Conservation (phyloP, 1,139 yeast genomes). For the Waltiozyma sp. region DNA sequence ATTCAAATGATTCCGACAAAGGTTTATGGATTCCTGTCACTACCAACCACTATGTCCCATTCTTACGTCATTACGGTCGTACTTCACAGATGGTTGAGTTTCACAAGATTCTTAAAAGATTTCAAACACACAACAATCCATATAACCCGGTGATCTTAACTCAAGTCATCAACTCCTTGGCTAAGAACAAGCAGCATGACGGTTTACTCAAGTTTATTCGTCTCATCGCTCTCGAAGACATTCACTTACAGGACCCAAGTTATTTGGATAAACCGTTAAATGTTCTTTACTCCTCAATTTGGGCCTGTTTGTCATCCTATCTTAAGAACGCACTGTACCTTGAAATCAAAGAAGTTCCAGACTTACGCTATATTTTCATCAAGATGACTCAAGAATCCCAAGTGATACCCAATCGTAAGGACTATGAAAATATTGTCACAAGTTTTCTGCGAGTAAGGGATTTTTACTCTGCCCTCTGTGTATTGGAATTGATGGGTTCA, state of each 20-base stretch:
- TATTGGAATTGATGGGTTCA: conserved; percentile 10
- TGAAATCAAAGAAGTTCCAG: conserved; percentile 5
- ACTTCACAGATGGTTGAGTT: conserved; percentile 3
- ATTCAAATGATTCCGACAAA: conserved; percentile 1
- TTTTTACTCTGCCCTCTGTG: conserved; percentile 7
- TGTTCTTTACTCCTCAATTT: conserved; percentile 13
- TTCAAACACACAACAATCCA: conserved; percentile 1
- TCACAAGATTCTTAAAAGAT: conserved; percentile 4
- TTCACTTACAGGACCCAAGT: conserved; percentile 8
- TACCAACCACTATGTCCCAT: conserved; percentile 14
- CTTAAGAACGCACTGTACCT: background rate
- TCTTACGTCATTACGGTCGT: conserved; percentile 10
- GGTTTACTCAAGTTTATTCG: conserved; percentile 5
- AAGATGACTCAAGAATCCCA: conserved; percentile 15
- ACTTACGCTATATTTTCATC: conserved; percentile 12
- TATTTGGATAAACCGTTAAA: background rate
- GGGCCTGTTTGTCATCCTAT: conserved; percentile 4
- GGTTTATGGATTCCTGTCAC: conserved; percentile 12
- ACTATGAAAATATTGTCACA: conserved; percentile 11
- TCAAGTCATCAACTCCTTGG: conserved; percentile 11
- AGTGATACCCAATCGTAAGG: conserved; percentile 11
- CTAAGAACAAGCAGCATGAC: conserved; percentile 2
- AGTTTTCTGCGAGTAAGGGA: conserved; percentile 5
- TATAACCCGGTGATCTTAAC: conserved; percentile 13
- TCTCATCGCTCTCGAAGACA: conserved; percentile 8